Conservation (phyloP, 2,329 filamentous ascomycete genomes). For the Trichophyton verrucosum region DNA sequence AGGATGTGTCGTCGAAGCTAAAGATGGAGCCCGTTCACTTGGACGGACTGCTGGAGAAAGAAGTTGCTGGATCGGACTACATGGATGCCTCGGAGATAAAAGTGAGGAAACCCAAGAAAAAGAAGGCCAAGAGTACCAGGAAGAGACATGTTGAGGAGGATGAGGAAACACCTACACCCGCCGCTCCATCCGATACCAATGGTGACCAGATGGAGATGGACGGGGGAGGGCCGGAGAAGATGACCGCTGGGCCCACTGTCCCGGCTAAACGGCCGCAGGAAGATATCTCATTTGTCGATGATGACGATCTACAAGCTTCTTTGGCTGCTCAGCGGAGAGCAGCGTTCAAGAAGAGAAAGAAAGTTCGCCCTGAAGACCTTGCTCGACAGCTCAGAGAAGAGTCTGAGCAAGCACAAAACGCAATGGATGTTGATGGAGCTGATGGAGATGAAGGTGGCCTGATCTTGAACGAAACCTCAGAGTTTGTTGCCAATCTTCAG, state of each 20-base stretch:
- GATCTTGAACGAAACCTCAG: conserved; percentile 89
- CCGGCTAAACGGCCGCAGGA: conserved; percentile 53
- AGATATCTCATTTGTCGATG: conserved; percentile 65
- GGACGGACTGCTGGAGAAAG: conserved; percentile 48
- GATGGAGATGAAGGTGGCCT: conserved; percentile 55
- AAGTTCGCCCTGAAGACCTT: conserved; percentile 71
- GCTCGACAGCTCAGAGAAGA: conserved; percentile 65
- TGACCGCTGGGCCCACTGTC: conserved; percentile 20
- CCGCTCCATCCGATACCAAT: conserved; percentile 16
- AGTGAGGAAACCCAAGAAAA: conserved; percentile 84
- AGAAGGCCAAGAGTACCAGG: conserved; percentile 63
- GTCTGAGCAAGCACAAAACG: conserved; percentile 32
- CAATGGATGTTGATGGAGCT: conserved; percentile 48
- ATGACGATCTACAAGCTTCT: conserved; percentile 81
- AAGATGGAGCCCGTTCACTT: conserved; percentile 63
- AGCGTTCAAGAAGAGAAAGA: conserved; percentile 86
- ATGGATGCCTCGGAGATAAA: conserved; percentile 77
- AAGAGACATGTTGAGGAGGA: conserved; percentile 49
- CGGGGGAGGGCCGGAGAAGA: conserved; percentile 26
- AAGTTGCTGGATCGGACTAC: conserved; percentile 70
- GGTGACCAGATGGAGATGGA: conserved; percentile 66
- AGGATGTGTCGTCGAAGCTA: conserved; percentile 44
- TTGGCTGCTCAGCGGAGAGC: conserved; percentile 70
- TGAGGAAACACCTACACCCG: conserved; percentile 37
- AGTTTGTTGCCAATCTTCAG: conserved; percentile 79